Conservation (phyloP, 2,329 filamentous ascomycete genomes). For the Diaporthe citrichinensis region DNA sequence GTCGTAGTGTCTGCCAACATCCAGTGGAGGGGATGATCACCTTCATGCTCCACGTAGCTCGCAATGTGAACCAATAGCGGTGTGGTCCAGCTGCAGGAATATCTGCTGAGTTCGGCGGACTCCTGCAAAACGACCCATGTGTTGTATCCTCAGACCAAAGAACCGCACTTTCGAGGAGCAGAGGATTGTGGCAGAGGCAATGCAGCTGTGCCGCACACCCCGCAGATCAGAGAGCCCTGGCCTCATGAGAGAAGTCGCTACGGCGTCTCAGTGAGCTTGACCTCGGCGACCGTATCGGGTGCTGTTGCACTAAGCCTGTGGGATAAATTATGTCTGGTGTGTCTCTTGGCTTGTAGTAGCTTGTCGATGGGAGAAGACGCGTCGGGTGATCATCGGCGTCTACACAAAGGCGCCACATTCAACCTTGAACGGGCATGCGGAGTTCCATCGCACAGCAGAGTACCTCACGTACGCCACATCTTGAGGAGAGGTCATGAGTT, state of each 20-base stretch:
- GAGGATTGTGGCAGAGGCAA: neutral
- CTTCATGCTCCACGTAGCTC: neutral
- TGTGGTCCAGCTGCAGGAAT: neutral
- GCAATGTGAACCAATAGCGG: neutral
- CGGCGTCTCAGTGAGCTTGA: neutral
- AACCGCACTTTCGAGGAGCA: neutral
- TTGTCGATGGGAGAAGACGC: neutral
- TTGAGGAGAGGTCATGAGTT: neutral
- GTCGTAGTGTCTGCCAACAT: neutral
- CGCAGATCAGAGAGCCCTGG: neutral
- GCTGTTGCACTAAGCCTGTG: neutral
- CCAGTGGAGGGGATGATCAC: neutral
- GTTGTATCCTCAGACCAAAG: neutral
- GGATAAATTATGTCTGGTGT: neutral
- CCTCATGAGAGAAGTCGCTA: neutral
- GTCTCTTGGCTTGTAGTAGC: neutral
- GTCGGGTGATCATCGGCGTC: neutral
- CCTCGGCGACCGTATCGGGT: neutral
- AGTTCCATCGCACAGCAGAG: neutral
- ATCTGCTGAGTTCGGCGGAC: neutral
- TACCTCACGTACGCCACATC: neutral
- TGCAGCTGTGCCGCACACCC: neutral
- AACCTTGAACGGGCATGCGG: neutral
- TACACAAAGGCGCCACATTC: neutral
- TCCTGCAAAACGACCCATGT: neutral